Percentiles rank a stretch among this genome's conserved stretches.
phyloP scores from a whole-genome alignment of 1,284 basidiomycete genomes.

The Cutaneotrichosporon dermatis region DNA sequence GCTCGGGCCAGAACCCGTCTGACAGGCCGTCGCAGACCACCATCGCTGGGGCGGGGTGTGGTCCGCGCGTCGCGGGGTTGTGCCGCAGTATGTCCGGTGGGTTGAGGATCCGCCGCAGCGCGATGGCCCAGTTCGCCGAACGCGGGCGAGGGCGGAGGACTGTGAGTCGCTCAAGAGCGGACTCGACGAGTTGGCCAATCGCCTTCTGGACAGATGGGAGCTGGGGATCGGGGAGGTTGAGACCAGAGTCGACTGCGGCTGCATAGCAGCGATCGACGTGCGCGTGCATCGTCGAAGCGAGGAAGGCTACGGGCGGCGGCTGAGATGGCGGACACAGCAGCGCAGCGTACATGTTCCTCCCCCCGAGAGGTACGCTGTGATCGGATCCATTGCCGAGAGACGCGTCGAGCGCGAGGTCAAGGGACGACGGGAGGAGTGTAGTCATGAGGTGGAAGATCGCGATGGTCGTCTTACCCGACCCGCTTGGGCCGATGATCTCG shows the following conservation, averaged over 20 bases:
- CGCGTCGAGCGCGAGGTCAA: neutral
- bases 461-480: constrained; percentile 36
- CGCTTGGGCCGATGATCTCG: constrained; percentile 41
- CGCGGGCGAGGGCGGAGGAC: neutral
- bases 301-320: constrained; percentile 14
- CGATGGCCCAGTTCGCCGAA: constrained; percentile 19
- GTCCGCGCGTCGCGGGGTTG: neutral
- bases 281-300: constrained; percentile 24
- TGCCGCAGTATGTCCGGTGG: neutral
- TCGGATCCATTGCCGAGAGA: neutral
- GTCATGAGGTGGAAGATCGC: constrained; percentile 30
- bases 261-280: constrained; percentile 28
- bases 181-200: constrained; percentile 15
- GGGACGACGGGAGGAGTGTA: constrained; percentile 26
- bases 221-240: neutral
- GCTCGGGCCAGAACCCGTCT: constrained; percentile 40
- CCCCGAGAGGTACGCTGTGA: constrained; percentile 29
- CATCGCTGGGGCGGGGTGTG: constrained; percentile 14
- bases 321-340: constrained; percentile 32
- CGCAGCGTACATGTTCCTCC: constrained; percentile 25
- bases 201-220: neutral
- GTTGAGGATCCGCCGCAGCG: constrained; percentile 21
- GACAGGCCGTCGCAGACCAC: constrained; percentile 43
- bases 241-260: neutral
- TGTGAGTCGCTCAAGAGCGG: neutral